Evolutionary conservation across 345 rosid genomes (phyloP).

Genomic region (Hypericum androsaemum): DNA sequence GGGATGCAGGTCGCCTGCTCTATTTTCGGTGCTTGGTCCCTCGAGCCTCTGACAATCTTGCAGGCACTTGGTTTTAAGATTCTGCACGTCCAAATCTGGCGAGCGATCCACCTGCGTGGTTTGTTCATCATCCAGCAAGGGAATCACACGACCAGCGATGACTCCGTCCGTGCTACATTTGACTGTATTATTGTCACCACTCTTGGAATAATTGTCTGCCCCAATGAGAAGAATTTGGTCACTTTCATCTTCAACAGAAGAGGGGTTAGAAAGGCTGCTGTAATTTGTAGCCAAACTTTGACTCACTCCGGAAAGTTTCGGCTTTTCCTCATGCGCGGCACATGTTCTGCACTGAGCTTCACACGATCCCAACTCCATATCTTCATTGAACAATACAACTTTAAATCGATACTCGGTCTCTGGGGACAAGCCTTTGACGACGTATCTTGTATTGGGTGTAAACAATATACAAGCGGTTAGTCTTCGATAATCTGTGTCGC

Average conservation of each 20-base stretch:
- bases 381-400: conserved; percentile 42
- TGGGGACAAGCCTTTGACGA: conserved; percentile 56
- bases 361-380: conserved; percentile 35
- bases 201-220: conserved; percentile 33
- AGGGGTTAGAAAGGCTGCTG: conserved; percentile 81
- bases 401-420: conserved; percentile 61
- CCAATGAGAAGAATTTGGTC: conserved; percentile 40
- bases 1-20: conserved; percentile 30
- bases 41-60: conserved; percentile 22
- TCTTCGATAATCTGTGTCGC: conserved; percentile 38
- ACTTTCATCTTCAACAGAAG: conserved; percentile 79
- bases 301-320: conserved; percentile 48
- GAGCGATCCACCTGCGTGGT: conserved; percentile 15
- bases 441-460: conserved; percentile 51
- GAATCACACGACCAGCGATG: conserved; percentile 22
- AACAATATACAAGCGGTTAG: conserved; percentile 61
- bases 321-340: conserved; percentile 29
- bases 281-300: conserved; percentile 89
- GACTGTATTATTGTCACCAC: conserved; percentile 27
- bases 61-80: conserved; percentile 27
- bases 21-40: conserved; percentile 34
- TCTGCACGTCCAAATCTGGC: conserved; percentile 25
- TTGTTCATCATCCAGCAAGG: conserved; percentile 25
- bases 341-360: conserved; percentile 42
- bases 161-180: conserved; percentile 19